phyloP scores from a whole-genome alignment of 768 basidiomycete genomes.

The Clitopilus hobsonii region DNA sequence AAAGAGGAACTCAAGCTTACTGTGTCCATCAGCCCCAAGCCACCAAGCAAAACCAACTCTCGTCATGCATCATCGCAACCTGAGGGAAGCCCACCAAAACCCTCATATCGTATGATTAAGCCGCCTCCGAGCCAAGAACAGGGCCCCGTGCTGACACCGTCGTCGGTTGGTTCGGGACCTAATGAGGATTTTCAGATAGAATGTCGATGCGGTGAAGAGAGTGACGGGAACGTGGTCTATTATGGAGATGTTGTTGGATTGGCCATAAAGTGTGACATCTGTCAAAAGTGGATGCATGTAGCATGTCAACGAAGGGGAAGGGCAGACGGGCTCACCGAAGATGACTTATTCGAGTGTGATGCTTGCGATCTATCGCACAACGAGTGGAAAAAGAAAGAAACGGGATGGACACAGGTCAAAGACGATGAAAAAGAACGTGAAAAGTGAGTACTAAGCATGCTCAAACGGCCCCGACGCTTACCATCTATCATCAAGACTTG shows the following conservation, averaged over 20 bases:
- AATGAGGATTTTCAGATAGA: slow-evolving; percentile 3
- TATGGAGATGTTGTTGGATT: slow-evolving; percentile 2
- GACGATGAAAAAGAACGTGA: no score
- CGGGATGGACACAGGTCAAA: no score
- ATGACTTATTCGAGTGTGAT: no score
- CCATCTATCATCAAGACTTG: no score
- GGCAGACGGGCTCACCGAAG: slow-evolving; percentile 3
- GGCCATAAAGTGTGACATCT: slow-evolving; percentile 15
- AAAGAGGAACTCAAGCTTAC: background rate
- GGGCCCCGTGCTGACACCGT: background rate
- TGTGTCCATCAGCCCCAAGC: background rate
- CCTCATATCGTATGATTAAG: background rate
- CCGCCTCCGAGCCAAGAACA: background rate
- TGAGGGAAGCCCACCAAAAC: background rate
- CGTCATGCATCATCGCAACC: background rate
- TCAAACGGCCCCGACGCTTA: no score
- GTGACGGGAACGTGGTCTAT: slow-evolving; percentile 12
- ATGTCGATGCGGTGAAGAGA: slow-evolving; percentile 14
- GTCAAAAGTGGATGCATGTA: slow-evolving; percentile 15
- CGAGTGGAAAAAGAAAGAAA: no score
- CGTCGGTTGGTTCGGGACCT: background rate
- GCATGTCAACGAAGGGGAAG: slow-evolving; percentile 15
- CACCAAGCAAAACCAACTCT: background rate
- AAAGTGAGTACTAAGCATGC: no score
- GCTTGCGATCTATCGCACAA: no score